These are phyloP conservation scores for Henckelia pumila DNA, from an alignment of 257 asterid genomes.

Conservation along the genomic window DNA sequence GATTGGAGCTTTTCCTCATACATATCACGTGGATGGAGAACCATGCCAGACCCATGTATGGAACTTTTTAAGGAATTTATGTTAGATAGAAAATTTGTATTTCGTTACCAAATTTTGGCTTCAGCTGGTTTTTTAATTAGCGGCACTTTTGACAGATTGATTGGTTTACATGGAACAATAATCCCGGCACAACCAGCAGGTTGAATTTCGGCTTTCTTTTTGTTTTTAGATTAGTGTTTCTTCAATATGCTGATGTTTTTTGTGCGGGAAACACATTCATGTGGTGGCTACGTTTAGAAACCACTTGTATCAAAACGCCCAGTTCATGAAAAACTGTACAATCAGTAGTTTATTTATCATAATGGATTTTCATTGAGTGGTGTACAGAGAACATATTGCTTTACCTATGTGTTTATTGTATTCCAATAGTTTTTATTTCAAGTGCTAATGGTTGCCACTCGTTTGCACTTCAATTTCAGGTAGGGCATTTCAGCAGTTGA, in stretches of 20 bases:
- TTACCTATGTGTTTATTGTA: not conserved
- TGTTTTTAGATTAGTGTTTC: not conserved
- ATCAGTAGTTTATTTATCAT: too few relatives aligned
- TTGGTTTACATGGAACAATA: conserved; percentile 33
- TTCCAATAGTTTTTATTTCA: not conserved
- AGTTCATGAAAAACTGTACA: too few relatives aligned
- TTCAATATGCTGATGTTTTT: not conserved
- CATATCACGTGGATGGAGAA: conserved; percentile 58
- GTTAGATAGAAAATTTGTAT: not conserved
- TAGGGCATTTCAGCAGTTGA: conserved; percentile 77
- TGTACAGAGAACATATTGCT: not conserved
- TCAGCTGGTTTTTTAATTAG: conserved; percentile 6
- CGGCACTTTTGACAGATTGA: conserved; percentile 31
- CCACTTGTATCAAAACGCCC: not conserved
- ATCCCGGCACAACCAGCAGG: conserved; percentile 32
- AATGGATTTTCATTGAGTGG: too few relatives aligned
- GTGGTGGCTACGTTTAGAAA: not conserved
- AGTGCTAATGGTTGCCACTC: conserved; percentile 1
- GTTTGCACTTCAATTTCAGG: conserved; percentile 40
- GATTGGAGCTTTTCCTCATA: conserved; percentile 73
- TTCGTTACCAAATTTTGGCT: not conserved
- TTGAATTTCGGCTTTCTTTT: conserved; percentile 14
- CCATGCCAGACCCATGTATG: conserved; percentile 80
- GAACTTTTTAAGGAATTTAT: not conserved
- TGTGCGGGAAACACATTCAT: not conserved